These are phyloP conservation scores for Fusarium sacchari DNA, from an alignment of 2,329 filamentous ascomycete genomes.

Conservation along the genomic window DNA sequence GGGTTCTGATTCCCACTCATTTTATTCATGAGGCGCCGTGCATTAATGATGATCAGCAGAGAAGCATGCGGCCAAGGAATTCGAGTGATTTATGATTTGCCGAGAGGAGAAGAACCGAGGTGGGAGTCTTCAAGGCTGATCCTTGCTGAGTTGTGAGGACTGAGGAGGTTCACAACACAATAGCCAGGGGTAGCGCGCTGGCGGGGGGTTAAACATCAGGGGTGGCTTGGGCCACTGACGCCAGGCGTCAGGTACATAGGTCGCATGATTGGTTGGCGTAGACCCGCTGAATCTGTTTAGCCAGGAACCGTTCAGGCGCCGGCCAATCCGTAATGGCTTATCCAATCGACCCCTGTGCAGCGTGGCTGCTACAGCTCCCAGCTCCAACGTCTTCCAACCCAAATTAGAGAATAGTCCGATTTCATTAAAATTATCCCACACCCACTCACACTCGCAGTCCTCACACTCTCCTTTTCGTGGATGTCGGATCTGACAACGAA, in stretches of 20 bases:
- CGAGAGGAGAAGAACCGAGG: slow-evolving; percentile 1
- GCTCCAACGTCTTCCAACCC: slow-evolving; percentile 14
- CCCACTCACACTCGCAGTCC: slow-evolving; percentile 3
- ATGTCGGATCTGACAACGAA: neutral
- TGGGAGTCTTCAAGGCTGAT: slow-evolving; percentile 5
- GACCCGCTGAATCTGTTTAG: slow-evolving; percentile 33
- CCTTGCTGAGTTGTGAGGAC: slow-evolving; percentile 12
- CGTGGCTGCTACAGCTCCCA: slow-evolving; percentile 18
- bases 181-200: slow-evolving; percentile 18
- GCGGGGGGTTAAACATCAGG: slow-evolving; percentile 2
- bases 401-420: slow-evolving; percentile 6
- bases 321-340: slow-evolving; percentile 29
- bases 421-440: slow-evolving; percentile 35
- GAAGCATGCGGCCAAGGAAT: slow-evolving; percentile 10
- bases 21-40: slow-evolving; percentile 13
- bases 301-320: slow-evolving; percentile 40
- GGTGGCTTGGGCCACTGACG: slow-evolving; percentile 27
- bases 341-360: neutral
- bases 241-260: slow-evolving; percentile 40
- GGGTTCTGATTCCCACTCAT: slow-evolving; percentile 1
- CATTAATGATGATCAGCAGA: slow-evolving; percentile 44
- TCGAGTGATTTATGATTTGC: slow-evolving; percentile 24
- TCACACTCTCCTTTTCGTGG: slow-evolving; percentile 16
- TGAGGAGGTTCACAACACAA: slow-evolving; percentile 11
- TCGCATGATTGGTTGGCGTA: slow-evolving; percentile 30